Evolutionary conservation across 2,329 filamentous ascomycete species (phyloP), one percentile per base, ranked within the genome.

Genomic region (Aspergillus sp.): DNA sequence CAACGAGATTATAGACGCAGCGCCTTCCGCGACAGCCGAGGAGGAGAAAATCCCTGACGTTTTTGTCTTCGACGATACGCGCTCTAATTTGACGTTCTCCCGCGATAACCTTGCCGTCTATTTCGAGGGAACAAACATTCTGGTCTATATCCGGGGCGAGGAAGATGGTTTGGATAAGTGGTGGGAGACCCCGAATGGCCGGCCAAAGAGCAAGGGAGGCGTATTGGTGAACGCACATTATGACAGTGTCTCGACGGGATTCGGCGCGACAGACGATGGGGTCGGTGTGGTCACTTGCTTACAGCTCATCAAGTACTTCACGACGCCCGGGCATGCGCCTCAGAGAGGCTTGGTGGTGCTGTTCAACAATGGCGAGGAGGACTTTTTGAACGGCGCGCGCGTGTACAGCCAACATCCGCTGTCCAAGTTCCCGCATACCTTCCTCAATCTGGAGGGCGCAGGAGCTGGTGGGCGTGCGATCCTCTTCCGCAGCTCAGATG

Each of bases 281-380:
- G 88, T 97, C 64, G 93, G 93, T 30, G 92, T 96, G 23, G 87
- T 96, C n/a, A 90, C 90, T 0, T 82, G 94, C 47, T 83, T 98
- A 52, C 93, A 97, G 75, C 81, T 98, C 53, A 84, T 98, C 64
- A 91, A 89, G 64, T 92, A 97, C 77, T 97, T 96, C 74, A 93
- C 92, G 1, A 84, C 84, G 2, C 79, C 85, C 0, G 88, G 84
- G 30, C 87, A 91, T 66, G 87, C 87, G 71, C 93, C 93, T 2
- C 89, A 87, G 71, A 87, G 89, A 68, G 94, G 93, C 2, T 84
- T 99, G 48, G 86, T 98, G 15, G 84, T 92, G 9, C 83, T 98
- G 30, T 85, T 98, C 73, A 99, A 99, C 82, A 97, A 98, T 72
- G 94, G 91, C 41, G 95, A 99, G 73, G 95, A 99, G 74, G 94